phyloP scores from a whole-genome alignment of 495 filamentous ascomycete species.

The Darksidea phi region DNA sequence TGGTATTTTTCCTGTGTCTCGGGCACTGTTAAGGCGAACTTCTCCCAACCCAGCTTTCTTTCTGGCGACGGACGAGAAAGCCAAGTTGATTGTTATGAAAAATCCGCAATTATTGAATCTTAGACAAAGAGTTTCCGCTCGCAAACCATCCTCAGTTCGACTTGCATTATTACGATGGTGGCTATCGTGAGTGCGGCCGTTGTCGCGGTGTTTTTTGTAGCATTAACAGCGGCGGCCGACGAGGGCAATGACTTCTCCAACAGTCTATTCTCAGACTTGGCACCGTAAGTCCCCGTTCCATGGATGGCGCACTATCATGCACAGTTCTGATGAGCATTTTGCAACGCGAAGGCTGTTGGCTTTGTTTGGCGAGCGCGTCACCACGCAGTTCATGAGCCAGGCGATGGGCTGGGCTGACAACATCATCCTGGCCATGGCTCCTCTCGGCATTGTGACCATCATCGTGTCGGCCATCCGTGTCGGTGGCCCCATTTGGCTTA shows the following conservation, averaged over 20 bases:
- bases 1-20: too few relatives aligned
- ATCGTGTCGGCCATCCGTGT: conserved; percentile 19
- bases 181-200: too few relatives aligned
- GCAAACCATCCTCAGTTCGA: too few relatives aligned
- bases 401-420: conserved; percentile 4
- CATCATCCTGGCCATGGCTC: conserved; percentile 23
- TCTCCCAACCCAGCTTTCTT: too few relatives aligned
- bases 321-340: neutral
- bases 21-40: too few relatives aligned
- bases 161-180: too few relatives aligned
- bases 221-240: too few relatives aligned
- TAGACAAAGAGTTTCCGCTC: too few relatives aligned
- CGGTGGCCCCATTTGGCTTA: conserved; percentile 11
- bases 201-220: too few relatives aligned
- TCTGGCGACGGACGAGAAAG: too few relatives aligned
- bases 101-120: too few relatives aligned
- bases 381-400: conserved; percentile 24
- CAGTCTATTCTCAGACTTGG: conserved; percentile 43
- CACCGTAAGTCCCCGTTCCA: conserved; percentile 33
- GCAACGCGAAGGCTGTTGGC: conserved; percentile 6
- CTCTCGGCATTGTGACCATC: conserved; percentile 23
- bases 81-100: too few relatives aligned
- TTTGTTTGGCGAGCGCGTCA: conserved; percentile 22
- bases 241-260: neutral
- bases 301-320: neutral